These are phyloP conservation scores for Beauveria caledonica DNA, from an alignment of 2,329 filamentous ascomycete genomes.

Conservation along the genomic window DNA sequence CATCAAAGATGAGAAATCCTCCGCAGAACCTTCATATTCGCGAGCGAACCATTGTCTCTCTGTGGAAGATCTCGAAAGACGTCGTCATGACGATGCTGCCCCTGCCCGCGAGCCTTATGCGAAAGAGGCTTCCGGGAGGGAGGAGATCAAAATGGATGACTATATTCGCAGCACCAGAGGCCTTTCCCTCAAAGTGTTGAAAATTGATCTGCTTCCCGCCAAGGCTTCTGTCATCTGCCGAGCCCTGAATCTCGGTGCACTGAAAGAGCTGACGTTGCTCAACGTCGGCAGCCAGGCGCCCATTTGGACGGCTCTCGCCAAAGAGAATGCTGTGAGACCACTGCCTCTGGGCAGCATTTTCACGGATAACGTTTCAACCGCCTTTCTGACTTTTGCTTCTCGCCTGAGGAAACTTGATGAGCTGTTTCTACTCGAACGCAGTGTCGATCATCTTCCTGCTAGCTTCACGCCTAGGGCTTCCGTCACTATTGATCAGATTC, in stretches of 20 bases:
- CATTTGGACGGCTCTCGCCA: constrained; percentile 50
- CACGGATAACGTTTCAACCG: constrained; percentile 52
- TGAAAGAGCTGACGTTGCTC: constrained; percentile 52
- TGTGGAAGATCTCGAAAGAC: not conserved
- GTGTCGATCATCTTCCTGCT: constrained; percentile 41
- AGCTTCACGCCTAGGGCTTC: constrained; percentile 42
- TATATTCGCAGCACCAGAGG: constrained; percentile 53
- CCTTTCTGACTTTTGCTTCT: constrained; percentile 46
- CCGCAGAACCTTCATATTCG: not conserved
- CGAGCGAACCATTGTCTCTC: not conserved
- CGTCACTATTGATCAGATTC: constrained; percentile 49
- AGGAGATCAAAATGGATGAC: constrained; percentile 29
- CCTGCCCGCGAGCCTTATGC: not conserved
- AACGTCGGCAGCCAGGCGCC: constrained; percentile 54
- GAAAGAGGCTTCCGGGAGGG: not conserved
- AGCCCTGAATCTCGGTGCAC: constrained; percentile 46
- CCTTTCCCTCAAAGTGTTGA: constrained; percentile 44
- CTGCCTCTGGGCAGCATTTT: constrained; percentile 50
- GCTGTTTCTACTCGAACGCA: constrained; percentile 50
- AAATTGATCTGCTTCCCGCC: constrained; percentile 51
- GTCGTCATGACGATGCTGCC: not conserved
- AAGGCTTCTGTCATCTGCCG: constrained; percentile 48
- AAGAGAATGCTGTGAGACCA: constrained; percentile 42
- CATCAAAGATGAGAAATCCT: not conserved
- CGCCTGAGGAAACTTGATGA: constrained; percentile 47